Evolutionary conservation across 306 rosid species (phyloP).

Genomic region (Gastrolobium bilobum): DNA sequence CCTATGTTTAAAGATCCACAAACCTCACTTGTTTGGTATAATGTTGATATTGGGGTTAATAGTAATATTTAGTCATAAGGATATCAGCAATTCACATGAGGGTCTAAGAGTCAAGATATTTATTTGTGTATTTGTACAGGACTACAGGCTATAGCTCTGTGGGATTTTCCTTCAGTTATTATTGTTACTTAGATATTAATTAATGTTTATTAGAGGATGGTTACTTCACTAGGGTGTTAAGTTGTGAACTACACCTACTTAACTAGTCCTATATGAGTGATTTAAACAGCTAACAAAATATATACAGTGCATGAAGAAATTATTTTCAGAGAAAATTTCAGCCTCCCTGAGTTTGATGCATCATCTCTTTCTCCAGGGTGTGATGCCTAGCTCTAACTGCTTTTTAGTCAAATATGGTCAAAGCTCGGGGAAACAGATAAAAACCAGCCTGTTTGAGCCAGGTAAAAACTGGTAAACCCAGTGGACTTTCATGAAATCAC

Average conservation of each 20-base stretch:
- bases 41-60: neutral
- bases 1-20: constrained; percentile 9
- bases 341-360: constrained; percentile 11
- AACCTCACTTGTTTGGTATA: constrained; percentile 1
- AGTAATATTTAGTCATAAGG: neutral
- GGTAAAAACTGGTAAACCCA: neutral
- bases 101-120: neutral
- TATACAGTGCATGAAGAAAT: neutral
- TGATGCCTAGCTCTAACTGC: neutral
- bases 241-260: neutral
- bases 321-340: neutral
- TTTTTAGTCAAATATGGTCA: constrained; percentile 11
- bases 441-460: neutral
- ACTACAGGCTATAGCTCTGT: neutral
- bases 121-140: constrained; percentile 16
- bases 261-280: neutral
- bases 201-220: neutral
- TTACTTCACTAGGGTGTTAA: constrained; percentile 9
- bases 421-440: neutral
- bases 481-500: neutral
- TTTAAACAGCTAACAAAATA: neutral
- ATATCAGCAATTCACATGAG: neutral
- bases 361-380: neutral
- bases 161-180: neutral
- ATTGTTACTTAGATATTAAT: neutral